Base-by-base conservation (phyloP, 2,329 filamentous ascomycete genomes). In the Thermochaetoides dissita region DNA sequence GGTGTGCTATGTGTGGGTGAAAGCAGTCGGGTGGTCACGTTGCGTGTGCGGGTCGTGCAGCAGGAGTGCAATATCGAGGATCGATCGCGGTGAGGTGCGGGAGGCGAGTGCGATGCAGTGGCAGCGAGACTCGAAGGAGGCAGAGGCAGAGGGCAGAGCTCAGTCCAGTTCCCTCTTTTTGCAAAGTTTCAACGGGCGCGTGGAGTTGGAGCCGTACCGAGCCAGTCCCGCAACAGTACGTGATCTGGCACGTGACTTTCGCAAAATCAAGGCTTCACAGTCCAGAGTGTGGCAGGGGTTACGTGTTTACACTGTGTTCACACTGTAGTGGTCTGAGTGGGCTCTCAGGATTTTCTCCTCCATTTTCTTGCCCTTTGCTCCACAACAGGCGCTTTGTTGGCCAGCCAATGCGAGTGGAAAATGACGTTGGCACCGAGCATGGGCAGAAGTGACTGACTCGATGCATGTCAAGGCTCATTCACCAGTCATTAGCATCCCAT, bases 131-230 rank as follows among this genome's bases (percentile, higher is more conserved):
- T 24, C 17, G 35, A 33, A 37, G 45, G 43, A 44, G 40, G 41
- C 40, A 45, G 41, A 44, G 38, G 46, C 41, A 42, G 40, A 47
- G 45, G 43, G 17, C 17, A 24, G 17, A 24, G 17, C 17, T 24
- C 17, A 24, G 17, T 24, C 17, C 17, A 24, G 17, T 49, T 49
- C 45, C 41, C 46, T 39, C n/a, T 48, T 50, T 54, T 51, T 50
- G 45, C 43, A 50, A 53, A 54, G 50, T 53, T 53, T 53, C 50
- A 45, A 47, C 47, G 49, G 48, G 47, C 45, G 46, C 45, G 50
- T 50, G 49, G 48, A 47, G n/a, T n/a, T 33, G 3, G 31, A 49
- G 43, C 45, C 41, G 38, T 51, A 49, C 50, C 50, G 41, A 51
- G 50, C 39, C 34, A 37, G 47, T 41, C 45, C 49, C 43, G 44